Conservation (phyloP, 805 yeast genomes). For the Ascoidea rubescens region DNA sequence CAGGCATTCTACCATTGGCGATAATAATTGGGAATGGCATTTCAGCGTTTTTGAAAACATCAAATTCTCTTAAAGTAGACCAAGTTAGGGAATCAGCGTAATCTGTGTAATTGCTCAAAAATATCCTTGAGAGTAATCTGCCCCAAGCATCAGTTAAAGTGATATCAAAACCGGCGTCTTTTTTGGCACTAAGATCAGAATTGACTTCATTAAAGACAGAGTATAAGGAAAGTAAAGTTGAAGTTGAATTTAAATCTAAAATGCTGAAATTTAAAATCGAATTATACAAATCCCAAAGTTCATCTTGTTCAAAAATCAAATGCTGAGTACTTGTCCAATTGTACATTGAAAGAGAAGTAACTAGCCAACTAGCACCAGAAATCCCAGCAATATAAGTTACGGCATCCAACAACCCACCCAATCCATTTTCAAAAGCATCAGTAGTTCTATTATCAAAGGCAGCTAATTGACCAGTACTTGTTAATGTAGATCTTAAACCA, state of each 20-base stretch:
- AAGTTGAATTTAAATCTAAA: constrained; percentile 48
- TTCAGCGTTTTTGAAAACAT: constrained; percentile 40
- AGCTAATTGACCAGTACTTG: constrained; percentile 41
- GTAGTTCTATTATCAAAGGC: constrained; percentile 36
- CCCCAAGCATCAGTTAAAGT: constrained; percentile 56
- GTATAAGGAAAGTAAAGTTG: constrained; percentile 32
- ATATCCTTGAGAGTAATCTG: constrained; percentile 45
- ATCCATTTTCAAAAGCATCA: constrained; percentile 16
- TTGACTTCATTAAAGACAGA: constrained; percentile 5
- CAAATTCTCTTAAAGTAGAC: constrained; percentile 41
- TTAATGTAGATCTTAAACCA: constrained; percentile 45
- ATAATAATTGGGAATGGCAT: constrained; percentile 64
- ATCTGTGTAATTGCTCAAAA: constrained; percentile 33
- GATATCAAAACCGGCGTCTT: constrained; percentile 39
- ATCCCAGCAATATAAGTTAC: constrained; percentile 41
- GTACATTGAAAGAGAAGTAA: constrained; percentile 27
- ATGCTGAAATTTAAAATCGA: constrained; percentile 56
- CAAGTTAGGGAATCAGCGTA: constrained; percentile 51
- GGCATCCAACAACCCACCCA: constrained; percentile 41
- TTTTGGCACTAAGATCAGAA: constrained; percentile 30
- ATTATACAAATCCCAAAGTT: constrained; percentile 40
- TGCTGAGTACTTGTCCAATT: constrained; percentile 19
- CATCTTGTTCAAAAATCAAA: constrained; percentile 19
- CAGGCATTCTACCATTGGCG: constrained; percentile 51
- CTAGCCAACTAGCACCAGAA: constrained; percentile 55